phyloP scores from a whole-genome alignment of 2,329 filamentous ascomycete genomes.

The Salinomyces thailandicus region DNA sequence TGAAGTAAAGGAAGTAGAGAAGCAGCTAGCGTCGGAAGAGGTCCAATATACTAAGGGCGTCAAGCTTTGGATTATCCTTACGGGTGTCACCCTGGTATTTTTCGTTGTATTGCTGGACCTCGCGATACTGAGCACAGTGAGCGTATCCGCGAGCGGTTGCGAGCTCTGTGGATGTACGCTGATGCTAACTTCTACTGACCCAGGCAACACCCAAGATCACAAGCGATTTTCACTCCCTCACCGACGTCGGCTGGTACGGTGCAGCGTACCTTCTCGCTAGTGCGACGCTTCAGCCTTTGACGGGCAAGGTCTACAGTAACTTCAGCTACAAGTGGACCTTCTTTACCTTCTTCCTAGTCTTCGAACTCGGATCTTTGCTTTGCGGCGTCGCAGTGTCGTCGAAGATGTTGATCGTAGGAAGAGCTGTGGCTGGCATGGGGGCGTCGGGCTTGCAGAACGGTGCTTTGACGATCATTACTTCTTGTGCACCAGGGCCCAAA shows the following conservation, averaged over 20 bases:
- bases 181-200: no score
- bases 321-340: conserved; percentile 45
- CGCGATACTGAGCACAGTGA: no score
- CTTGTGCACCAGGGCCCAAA: conserved; percentile 33
- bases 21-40: no score
- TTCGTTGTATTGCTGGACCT: no score
- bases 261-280: conserved; percentile 6
- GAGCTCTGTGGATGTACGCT: no score
- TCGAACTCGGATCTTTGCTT: conserved; percentile 44
- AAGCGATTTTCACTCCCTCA: conserved; percentile 33
- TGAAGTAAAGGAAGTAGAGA: no score
- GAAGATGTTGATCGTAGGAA: conserved; percentile 44
- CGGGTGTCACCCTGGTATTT: no score
- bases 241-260: conserved; percentile 37
- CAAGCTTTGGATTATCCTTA: no score
- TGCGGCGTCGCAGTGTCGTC: conserved; percentile 42
- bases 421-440: conserved; percentile 45
- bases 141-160: no score
- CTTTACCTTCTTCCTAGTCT: conserved; percentile 37
- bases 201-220: conserved; percentile 37
- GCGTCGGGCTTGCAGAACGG: conserved; percentile 45
- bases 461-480: conserved; percentile 40
- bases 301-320: conserved; percentile 50
- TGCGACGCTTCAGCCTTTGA: conserved; percentile 30
- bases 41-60: no score